Percentiles rank a stretch among this genome's conserved stretches.
phyloP scores from a whole-genome alignment of 192 early-diverging fungal genomes.

The Spinellus fusiger region DNA sequence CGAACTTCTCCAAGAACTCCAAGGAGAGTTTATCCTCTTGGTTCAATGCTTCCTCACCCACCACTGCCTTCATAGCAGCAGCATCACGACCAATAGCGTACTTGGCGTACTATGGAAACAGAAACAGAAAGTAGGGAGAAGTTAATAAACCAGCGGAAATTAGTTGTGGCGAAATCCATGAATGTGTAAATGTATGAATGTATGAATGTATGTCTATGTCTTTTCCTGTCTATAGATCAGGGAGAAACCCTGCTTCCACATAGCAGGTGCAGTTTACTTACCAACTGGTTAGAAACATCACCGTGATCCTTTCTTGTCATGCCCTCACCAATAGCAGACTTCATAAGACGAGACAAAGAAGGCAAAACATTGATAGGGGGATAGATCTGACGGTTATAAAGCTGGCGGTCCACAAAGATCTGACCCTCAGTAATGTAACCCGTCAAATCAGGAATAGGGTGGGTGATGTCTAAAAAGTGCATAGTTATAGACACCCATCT shows the following conservation, averaged over 20 bases:
- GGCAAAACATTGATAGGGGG: conserved; percentile 99
- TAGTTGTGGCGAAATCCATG: not conserved
- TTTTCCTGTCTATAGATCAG: too few relatives aligned
- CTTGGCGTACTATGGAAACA: conserved; percentile 76
- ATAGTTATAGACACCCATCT: not conserved
- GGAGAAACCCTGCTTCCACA: too few relatives aligned
- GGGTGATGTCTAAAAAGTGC: conserved; percentile 81
- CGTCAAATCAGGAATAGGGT: conserved; percentile 99
- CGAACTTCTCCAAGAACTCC: conserved; percentile 99
- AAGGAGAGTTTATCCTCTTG: conserved; percentile 96
- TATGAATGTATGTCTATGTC: too few relatives aligned
- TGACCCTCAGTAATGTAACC: conserved; percentile 99
- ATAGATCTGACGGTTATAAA: conserved; percentile 98
- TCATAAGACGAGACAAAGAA: conserved; percentile 98
- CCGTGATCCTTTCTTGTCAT: conserved; percentile 98
- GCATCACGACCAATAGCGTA: conserved; percentile 99
- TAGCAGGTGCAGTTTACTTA: conserved; percentile 26
- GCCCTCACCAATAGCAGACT: conserved; percentile 97
- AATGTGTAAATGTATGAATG: not conserved
- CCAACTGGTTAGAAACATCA: conserved; percentile 98
- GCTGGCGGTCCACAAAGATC: conserved; percentile 97
- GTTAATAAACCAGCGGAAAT: conserved; percentile 8
- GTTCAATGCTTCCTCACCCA: conserved; percentile 98
- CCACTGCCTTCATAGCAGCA: conserved; percentile 99
- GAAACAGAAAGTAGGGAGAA: not conserved